These are phyloP conservation scores for Penicillium odoratum DNA, from an alignment of 495 filamentous ascomycete genomes.

Conservation along the genomic window DNA sequence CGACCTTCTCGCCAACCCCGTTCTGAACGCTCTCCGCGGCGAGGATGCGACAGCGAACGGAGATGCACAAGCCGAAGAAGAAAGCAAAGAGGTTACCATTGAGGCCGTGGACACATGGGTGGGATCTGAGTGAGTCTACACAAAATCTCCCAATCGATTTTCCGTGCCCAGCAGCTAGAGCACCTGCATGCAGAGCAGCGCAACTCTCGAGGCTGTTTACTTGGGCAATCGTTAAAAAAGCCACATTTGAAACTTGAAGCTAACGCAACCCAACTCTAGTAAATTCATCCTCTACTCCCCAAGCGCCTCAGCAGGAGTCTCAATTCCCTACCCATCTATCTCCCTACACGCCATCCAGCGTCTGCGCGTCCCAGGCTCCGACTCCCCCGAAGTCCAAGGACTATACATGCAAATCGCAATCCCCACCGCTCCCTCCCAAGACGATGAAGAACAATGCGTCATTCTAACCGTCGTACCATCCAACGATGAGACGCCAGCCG, in stretches of 20 bases:
- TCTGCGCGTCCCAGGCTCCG: conserved; percentile 40
- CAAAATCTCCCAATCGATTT: too few species aligned
- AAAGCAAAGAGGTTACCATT: conserved; percentile 47
- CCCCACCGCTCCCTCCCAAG: conserved; percentile 46
- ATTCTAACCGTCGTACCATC: conserved; percentile 73
- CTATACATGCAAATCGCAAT: conserved; percentile 81
- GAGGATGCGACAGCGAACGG: conserved; percentile 20
- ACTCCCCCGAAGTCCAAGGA: conserved; percentile 49
- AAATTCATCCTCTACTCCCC: conserved; percentile 73
- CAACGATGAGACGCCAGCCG: conserved; percentile 3
- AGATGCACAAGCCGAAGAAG: conserved; percentile 27
- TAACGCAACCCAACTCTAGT: conserved; percentile 40
- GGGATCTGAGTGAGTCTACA: conserved; percentile 64
- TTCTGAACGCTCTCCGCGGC: conserved; percentile 32
- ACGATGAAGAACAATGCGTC: conserved; percentile 67
- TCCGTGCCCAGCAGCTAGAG: too few species aligned
- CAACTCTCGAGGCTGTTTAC: too few species aligned
- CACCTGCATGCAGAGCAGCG: too few species aligned
- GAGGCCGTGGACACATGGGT: conserved; percentile 71
- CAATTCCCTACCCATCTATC: conserved; percentile 85
- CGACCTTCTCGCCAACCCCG: conserved; percentile 37
- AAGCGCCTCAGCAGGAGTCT: conserved; percentile 58
- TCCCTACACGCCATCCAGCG: conserved; percentile 85
- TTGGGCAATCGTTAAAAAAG: too few species aligned
- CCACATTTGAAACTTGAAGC: neutral